Evolutionary conservation across 2,329 filamentous ascomycete species (phyloP), one percentile per base, ranked within the genome.

Genomic region (Cryoendolithus antarcticus): DNA sequence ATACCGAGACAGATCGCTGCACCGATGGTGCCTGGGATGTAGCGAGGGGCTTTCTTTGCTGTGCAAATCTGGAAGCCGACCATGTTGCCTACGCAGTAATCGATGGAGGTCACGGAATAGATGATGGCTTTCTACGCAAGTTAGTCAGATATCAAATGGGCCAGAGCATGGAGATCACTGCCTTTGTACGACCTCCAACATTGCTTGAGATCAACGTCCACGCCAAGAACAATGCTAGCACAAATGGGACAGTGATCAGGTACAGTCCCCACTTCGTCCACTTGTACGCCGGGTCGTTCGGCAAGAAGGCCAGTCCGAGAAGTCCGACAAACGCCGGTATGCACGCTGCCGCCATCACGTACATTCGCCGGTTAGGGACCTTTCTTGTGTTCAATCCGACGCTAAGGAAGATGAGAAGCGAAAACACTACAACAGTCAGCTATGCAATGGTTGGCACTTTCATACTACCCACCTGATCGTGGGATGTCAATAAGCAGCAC

Each of bases 81-180:
- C 60, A 68, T 68, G 46, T 69, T 70, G 2, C 66, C 66, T 2
- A 65, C 62, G 38, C 65, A 69, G 47, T 69, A 70, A 7, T 53
- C 64, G 5, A 66, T 56, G 38, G 70, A 67, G 1, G 65, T 64
- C 30, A 66, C 61, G 3, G 64, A 64, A 10, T 59, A 63, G 9
- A 62, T 64, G 31, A 69, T 50, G 3, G 65, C 67, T 19, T 65
- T 62, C 15, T 19, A 19, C 15, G 15, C 15, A 19, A 19, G 15
- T 19, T 19, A 19, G 15, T 19, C 15, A 19, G 15, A 19, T 19
- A 19, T 19, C 15, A 19, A 19, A 19, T 19, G 15, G 15, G 15
- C 15, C 15, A 19, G 15, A 19, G 15, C 15, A 19, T 19, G 15
- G 15, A 19, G 15, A 19, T 19, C 15, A 19, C 15, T 19, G 15